phyloP scores from a whole-genome alignment of 495 filamentous ascomycete species.

The Aspergillus homomorphus region DNA sequence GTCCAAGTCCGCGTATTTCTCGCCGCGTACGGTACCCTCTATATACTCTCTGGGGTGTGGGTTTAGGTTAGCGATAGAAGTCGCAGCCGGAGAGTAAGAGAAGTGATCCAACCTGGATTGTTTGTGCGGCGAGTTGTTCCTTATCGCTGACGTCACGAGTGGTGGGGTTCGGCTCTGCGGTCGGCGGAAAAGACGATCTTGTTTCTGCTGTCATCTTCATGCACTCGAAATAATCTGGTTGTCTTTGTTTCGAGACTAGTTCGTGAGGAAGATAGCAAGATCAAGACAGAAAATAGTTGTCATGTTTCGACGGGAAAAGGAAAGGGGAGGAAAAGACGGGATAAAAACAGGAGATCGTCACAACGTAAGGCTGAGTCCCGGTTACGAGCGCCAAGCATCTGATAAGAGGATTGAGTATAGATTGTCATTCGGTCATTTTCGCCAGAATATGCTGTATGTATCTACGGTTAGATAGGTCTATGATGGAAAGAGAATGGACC shows the following conservation, averaged over 20 bases:
- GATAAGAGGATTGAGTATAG: not conserved
- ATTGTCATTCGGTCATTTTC: too few species aligned
- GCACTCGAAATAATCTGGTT: not conserved
- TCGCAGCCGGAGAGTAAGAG: not conserved
- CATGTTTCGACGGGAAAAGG: too few species aligned
- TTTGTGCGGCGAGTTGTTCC: slow-evolving; percentile 43
- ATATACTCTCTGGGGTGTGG: slow-evolving; percentile 58
- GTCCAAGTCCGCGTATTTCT: slow-evolving; percentile 57
- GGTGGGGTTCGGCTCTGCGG: not conserved
- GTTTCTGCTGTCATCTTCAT: not conserved
- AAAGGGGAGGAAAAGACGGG: not conserved
- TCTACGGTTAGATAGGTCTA: too few species aligned
- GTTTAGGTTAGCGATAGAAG: not conserved
- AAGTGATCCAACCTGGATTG: slow-evolving; percentile 43
- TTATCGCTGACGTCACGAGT: slow-evolving; percentile 28
- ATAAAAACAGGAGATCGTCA: not conserved
- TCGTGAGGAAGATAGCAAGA: not conserved
- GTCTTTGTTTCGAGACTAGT: too few species aligned
- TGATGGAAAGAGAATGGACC: too few species aligned
- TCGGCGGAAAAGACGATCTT: not conserved
- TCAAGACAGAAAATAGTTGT: not conserved
- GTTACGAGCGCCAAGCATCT: not conserved
- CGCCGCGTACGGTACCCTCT: slow-evolving; percentile 67
- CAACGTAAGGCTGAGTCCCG: not conserved
- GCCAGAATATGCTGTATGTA: too few species aligned